Base-by-base conservation (phyloP, 371 early-diverging fungal genomes). In the Blyttiomyces sp. region DNA sequence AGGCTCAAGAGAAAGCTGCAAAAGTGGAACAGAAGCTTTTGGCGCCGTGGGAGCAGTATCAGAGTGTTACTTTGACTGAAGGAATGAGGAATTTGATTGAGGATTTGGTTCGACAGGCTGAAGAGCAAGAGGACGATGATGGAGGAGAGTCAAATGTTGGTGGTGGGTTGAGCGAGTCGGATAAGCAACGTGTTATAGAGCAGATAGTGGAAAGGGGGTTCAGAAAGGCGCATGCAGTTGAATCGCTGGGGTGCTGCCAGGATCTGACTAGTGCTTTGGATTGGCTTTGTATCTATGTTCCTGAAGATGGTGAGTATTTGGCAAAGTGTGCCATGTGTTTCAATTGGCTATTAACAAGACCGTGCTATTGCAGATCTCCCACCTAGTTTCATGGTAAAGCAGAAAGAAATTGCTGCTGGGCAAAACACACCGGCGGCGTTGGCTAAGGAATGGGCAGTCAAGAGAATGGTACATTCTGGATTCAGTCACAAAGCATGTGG, bases 211-310 rank as follows among this genome's bases (percentile, higher is more conserved):
- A 70, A 9, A 80, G 83, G 78, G 94, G 94, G 4, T 93, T 93
- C 65, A 80, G 85, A 11, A 46, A 69, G 21, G 74, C 82, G 2
- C 91, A 93, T 66, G 86, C 87, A 2, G 73, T 75, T 11, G 93
- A 93, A 64, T 88, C 92, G 0, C 68, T 88, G 42, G 75, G 73
- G 30, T 85, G 84, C 66, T 75, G 83, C 39, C 57, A 64, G 6
- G 78, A 84, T 54, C 71, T 70, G 7, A 73, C 75, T 1, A 60
- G 72, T 1, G 87, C 88, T 0, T 65, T 92, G n/a, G 89, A 92
- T 57, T 93, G 94, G 94, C 76, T 93, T n/a, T 88, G 89, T 82
- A 79, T 91, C 28, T 88, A 93, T 69, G 89, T 93, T 9, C 93
- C 94, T 30, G 94, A 93, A 61, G 91, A 90, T 68, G 65, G 61